A percentile compares a stretch with the other conserved stretches of the same genome.
Conservation (phyloP, 176 grass and related monocot species). For the Phyllostachys edulis region DNA sequence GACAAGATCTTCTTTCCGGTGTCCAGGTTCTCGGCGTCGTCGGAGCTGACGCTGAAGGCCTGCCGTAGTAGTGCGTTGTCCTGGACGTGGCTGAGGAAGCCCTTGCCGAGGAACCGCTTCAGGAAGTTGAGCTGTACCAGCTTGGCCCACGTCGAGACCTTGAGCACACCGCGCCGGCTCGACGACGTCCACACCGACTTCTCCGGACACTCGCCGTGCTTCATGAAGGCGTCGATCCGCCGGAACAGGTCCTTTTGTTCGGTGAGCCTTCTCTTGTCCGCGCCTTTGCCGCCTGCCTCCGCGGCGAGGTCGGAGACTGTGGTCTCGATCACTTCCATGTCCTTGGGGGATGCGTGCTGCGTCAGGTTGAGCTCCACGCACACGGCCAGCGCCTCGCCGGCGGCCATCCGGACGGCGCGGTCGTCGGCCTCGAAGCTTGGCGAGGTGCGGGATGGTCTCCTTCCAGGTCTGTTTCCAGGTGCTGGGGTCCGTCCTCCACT, state of each 20-base stretch:
- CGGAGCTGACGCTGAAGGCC: too few relatives aligned
- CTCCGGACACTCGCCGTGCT: neutral
- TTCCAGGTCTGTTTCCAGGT: neutral
- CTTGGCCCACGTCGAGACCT: slow-evolving; percentile 28
- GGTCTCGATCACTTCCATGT: neutral
- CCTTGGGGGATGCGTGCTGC: neutral
- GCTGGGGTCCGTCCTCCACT: neutral
- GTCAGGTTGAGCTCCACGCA: slow-evolving; percentile 31
- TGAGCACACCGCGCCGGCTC: neutral
- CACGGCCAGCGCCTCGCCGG: slow-evolving; percentile 23
- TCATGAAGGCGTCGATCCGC: slow-evolving; percentile 2
- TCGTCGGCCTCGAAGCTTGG: neutral
- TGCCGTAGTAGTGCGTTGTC: neutral
- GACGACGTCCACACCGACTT: neutral
- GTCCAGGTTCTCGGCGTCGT: too few relatives aligned
- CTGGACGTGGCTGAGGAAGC: slow-evolving; percentile 25
- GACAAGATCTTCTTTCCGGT: too few relatives aligned
- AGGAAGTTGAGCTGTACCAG: slow-evolving; percentile 24
- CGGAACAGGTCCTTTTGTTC: slow-evolving; percentile 28
- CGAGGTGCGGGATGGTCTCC: neutral
- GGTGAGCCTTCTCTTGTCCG: neutral
- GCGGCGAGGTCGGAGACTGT: neutral
- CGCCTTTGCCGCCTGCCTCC: neutral
- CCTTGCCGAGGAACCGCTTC: slow-evolving; percentile 18
- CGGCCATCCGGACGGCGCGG: slow-evolving; percentile 8